These are phyloP conservation scores for Starmera caribaea DNA, from an alignment of 805 yeast genomes.

Conservation along the genomic window DNA sequence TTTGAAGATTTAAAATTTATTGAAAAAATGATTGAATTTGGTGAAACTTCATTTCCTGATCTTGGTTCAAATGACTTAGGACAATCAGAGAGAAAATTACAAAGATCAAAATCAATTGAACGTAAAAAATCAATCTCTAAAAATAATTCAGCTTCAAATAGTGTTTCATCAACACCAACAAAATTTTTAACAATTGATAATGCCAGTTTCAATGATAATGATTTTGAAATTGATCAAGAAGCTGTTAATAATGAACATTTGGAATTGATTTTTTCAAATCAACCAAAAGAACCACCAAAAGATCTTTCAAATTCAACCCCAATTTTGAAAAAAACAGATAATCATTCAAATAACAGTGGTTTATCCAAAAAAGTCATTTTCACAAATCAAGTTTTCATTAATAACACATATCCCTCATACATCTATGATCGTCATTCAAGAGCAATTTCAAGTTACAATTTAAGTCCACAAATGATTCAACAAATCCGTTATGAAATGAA, in stretches of 20 bases:
- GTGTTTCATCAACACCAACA: conserved; percentile 3
- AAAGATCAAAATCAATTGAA: conserved; percentile 26
- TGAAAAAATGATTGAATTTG: conserved; percentile 28
- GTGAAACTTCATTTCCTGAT: conserved; percentile 31
- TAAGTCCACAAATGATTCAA: conserved; percentile 41
- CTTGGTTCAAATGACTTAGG: conserved; percentile 20
- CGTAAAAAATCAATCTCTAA: conserved; percentile 24
- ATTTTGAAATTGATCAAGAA: neutral
- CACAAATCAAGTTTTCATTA: conserved; percentile 35
- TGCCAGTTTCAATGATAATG: neutral
- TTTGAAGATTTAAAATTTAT: conserved; percentile 27
- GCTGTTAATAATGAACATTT: neutral
- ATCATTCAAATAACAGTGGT: neutral
- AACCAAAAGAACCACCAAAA: neutral
- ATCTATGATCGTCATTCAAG: conserved; percentile 45
- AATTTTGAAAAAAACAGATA: neutral
- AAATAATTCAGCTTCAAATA: conserved; percentile 16
- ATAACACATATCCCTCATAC: conserved; percentile 42
- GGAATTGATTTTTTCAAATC: neutral
- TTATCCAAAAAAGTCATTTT: conserved; percentile 29
- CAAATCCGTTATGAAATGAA: conserved; percentile 59
- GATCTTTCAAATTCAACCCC: neutral
- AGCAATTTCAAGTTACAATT: conserved; percentile 29
- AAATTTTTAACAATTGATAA: neutral
- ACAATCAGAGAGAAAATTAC: conserved; percentile 17